A percentile compares a stretch with the other conserved stretches of the same genome.
phyloP scores from a whole-genome alignment of 352 stramenopile species.

The Phytophthora colocasiae region DNA sequence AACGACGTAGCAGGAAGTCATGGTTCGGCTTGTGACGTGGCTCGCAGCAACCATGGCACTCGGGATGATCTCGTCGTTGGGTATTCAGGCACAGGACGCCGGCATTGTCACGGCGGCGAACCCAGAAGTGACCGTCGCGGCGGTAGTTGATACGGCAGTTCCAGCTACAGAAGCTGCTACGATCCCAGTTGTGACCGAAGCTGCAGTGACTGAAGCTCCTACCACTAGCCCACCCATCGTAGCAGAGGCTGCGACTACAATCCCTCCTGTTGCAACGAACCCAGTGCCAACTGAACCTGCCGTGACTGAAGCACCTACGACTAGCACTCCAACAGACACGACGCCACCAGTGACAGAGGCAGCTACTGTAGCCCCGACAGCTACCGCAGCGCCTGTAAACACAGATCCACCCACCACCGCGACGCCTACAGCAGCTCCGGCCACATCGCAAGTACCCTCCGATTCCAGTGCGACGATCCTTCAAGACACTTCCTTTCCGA shows the following conservation, averaged over 20 bases:
- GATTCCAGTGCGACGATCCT: conserved; percentile 13
- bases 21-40: conserved; percentile 28
- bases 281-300: conserved; percentile 12
- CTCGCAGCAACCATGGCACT: conserved; percentile 16
- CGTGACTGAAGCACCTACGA: conserved; percentile 11
- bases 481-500: too few species aligned
- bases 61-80: conserved; percentile 10
- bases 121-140: conserved; percentile 9
- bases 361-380: background rate
- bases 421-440: conserved; percentile 10
- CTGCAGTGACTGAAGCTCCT: conserved; percentile 5
- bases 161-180: background rate
- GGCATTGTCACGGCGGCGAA: conserved; percentile 9
- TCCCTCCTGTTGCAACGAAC: conserved; percentile 14
- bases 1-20: background rate
- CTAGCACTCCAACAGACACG: background rate
- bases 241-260: conserved; percentile 1
- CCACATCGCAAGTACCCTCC: background rate
- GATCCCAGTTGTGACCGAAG: conserved; percentile 10
- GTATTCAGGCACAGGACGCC: conserved; percentile 26
- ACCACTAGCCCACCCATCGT: too few species aligned
- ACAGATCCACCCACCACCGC: conserved; percentile 7
- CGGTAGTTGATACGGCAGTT: background rate
- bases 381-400: conserved; percentile 1
- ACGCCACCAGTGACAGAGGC: conserved; percentile 7